phyloP scores from a whole-genome alignment of 768 basidiomycete genomes.

The Fomitopsis serialis region DNA sequence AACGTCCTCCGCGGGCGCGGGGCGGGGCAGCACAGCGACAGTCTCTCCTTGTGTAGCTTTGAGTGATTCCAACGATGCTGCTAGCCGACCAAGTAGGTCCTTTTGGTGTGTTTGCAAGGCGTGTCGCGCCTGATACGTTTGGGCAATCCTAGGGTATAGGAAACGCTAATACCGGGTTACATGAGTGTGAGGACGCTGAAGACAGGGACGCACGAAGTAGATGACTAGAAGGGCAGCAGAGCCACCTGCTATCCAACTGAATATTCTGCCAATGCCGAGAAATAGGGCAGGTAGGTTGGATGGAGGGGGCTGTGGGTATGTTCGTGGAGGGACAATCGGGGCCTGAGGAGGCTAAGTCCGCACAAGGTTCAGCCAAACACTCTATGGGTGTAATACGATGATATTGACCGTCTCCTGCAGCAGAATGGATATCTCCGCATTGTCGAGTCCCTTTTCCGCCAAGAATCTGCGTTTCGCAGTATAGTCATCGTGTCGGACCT shows the following conservation, averaged over 20 bases:
- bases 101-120: conserved; percentile 59
- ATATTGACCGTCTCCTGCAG: conserved; percentile 47
- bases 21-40: conserved; percentile 52
- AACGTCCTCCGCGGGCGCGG: conserved; percentile 43
- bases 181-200: conserved; percentile 5
- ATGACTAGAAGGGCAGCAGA: conserved; percentile 52
- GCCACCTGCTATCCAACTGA: conserved; percentile 63
- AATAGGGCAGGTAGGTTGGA: conserved; percentile 66
- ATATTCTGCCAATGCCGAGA: conserved; percentile 52
- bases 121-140: conserved; percentile 53
- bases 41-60: conserved; percentile 51
- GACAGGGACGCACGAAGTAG: conserved; percentile 52
- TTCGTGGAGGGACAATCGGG: conserved; percentile 61
- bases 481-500: conserved; percentile 52
- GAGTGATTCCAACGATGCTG: conserved; percentile 47
- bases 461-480: conserved; percentile 60
- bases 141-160: conserved; percentile 60
- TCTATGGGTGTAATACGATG: neutral
- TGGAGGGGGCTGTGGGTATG: conserved; percentile 66
- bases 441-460: conserved; percentile 62
- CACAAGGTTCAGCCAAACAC: neutral
- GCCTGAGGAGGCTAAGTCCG: conserved; percentile 20
- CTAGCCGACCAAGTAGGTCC: conserved; percentile 47
- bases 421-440: conserved; percentile 52
- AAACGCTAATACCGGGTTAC: conserved; percentile 41